These are phyloP conservation scores for Mycena polygramma DNA, from an alignment of 768 basidiomycete species.

Conservation along the genomic window DNA sequence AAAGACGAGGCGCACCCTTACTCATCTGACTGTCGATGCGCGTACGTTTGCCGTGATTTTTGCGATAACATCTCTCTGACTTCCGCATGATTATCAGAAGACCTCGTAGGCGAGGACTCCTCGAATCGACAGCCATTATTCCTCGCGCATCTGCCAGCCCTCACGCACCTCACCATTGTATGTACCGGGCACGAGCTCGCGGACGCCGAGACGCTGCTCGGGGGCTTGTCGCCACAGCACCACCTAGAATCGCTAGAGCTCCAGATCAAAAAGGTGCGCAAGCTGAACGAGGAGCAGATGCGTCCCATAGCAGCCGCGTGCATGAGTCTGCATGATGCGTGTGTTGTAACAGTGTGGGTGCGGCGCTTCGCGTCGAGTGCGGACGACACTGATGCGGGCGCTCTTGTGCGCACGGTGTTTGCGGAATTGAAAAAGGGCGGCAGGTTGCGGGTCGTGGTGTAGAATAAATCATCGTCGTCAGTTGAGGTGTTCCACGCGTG, in stretches of 20 bases:
- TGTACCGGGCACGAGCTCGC: not conserved
- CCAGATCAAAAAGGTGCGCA: not conserved
- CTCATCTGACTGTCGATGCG: conserved; percentile 2
- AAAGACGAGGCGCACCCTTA: not conserved
- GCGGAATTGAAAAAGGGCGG: too few relatives aligned
- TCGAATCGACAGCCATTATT: not conserved
- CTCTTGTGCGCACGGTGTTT: too few relatives aligned
- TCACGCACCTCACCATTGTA: conserved; percentile 14
- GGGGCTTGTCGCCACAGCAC: not conserved
- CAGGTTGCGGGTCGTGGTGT: too few relatives aligned
- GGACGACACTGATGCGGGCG: too few relatives aligned
- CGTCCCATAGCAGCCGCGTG: too few relatives aligned
- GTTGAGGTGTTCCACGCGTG: too few relatives aligned
- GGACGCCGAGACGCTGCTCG: conserved; percentile 13
- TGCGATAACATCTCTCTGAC: too few relatives aligned
- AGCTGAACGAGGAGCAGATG: not conserved
- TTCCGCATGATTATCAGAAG: too few relatives aligned
- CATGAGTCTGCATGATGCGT: too few relatives aligned
- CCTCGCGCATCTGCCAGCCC: conserved; percentile 10
- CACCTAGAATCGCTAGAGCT: not conserved
- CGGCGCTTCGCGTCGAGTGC: too few relatives aligned
- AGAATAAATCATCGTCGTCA: too few relatives aligned
- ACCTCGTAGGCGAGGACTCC: not conserved
- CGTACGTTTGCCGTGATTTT: conserved; percentile 16
- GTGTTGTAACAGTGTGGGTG: too few relatives aligned